Evolutionary conservation across 2,329 filamentous ascomycete species (phyloP).

Genomic region (Hirsutella thompsonii): DNA sequence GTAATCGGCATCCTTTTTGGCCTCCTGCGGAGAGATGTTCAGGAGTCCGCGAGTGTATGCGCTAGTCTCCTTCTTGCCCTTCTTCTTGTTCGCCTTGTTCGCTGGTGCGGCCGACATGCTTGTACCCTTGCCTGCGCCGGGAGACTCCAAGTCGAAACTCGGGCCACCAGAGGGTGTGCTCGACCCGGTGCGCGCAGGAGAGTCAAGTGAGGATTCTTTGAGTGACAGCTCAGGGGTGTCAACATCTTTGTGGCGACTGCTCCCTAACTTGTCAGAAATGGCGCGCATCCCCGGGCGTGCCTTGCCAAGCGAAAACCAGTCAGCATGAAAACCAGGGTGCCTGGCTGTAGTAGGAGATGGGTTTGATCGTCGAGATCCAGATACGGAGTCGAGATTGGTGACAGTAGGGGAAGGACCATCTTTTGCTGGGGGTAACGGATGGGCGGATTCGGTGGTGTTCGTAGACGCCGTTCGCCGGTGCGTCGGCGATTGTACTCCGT

Average conservation of each 20-base stretch:
- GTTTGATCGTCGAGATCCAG: slow-evolving; percentile 21
- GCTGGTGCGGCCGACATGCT: slow-evolving; percentile 33
- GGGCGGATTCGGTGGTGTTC: slow-evolving; percentile 40
- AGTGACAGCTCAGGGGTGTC: slow-evolving; percentile 35
- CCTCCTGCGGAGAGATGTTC: slow-evolving; percentile 69
- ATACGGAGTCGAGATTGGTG: slow-evolving; percentile 43
- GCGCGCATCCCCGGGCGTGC: slow-evolving; percentile 60
- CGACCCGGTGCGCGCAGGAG: slow-evolving; percentile 66
- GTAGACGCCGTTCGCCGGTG: slow-evolving; percentile 51
- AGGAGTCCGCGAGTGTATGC: slow-evolving; percentile 81
- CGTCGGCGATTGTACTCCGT: slow-evolving; percentile 34
- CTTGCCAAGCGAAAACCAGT: slow-evolving; percentile 42
- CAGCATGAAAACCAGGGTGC: slow-evolving; percentile 32
- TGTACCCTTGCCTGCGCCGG: slow-evolving; percentile 47
- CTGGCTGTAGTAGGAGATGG: slow-evolving; percentile 31
- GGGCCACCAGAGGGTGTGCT: slow-evolving; percentile 50
- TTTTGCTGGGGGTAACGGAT: slow-evolving; percentile 37
- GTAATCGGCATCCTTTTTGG: slow-evolving; percentile 79
- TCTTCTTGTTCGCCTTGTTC: slow-evolving; percentile 43
- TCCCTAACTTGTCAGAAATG: slow-evolving; percentile 64
- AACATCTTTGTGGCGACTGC: slow-evolving; percentile 38
- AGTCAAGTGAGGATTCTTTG: slow-evolving; percentile 42
- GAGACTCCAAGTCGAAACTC: slow-evolving; percentile 71
- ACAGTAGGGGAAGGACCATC: slow-evolving; percentile 43
- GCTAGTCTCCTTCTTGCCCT: slow-evolving; percentile 88